phyloP scores from a whole-genome alignment of 352 stramenopile species.

The Thalassiosira allenii region DNA sequence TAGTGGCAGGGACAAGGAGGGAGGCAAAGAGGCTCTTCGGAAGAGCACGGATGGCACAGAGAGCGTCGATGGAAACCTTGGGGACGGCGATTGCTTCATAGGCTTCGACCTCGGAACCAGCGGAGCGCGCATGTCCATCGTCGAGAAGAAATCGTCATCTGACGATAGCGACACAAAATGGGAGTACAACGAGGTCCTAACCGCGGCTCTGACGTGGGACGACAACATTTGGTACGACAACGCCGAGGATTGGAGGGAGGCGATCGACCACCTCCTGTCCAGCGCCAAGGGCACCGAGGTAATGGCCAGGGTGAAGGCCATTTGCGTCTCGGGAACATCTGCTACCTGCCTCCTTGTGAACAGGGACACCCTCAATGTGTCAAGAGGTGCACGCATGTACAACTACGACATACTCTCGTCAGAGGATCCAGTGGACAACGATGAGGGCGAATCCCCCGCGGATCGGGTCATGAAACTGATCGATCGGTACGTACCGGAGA shows the following conservation, averaged over 20 bases:
- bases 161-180: not conserved
- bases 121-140: constrained; percentile 75
- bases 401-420: constrained; percentile 72
- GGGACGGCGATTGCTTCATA: constrained; percentile 49
- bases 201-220: constrained; percentile 59
- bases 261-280: constrained; percentile 65
- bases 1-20: not conserved
- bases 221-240: constrained; percentile 69
- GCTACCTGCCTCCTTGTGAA: constrained; percentile 79
- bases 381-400: constrained; percentile 76
- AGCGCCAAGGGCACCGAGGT: constrained; percentile 31
- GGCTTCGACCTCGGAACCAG: constrained; percentile 73
- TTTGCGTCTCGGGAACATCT: constrained; percentile 83
- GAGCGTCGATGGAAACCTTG: not conserved
- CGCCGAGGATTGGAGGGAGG: constrained; percentile 67
- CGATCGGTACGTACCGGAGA: constrained; percentile 66
- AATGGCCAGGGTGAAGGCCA: constrained; percentile 61
- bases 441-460: constrained; percentile 13
- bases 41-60: not conserved
- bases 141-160: constrained; percentile 49
- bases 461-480: constrained; percentile 65
- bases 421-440: not conserved
- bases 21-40: not conserved
- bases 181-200: constrained; percentile 69
- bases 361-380: constrained; percentile 49